Evolutionary conservation across 805 yeast genomes (phyloP).

Genomic region (Pichia ethanolica): DNA sequence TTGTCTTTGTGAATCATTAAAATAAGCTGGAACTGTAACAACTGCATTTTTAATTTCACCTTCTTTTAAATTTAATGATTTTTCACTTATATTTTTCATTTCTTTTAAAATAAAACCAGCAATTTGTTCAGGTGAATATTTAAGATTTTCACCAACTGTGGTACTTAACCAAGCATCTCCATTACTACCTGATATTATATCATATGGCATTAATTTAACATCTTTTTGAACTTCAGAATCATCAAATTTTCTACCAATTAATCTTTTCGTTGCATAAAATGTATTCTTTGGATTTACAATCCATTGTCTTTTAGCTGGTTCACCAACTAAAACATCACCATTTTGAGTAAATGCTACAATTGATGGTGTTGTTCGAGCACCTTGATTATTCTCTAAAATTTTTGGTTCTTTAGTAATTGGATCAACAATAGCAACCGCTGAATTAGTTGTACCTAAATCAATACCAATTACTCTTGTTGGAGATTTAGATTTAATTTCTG

Average conservation of each 20-base stretch:
- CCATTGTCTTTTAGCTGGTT: slow-evolving; percentile 94
- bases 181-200: slow-evolving; percentile 72
- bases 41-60: slow-evolving; percentile 80
- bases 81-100: slow-evolving; percentile 94
- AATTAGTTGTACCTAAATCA: slow-evolving; percentile 84
- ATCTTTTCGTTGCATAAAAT: slow-evolving; percentile 87
- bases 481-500: background rate
- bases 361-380: slow-evolving; percentile 82
- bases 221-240: slow-evolving; percentile 90
- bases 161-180: slow-evolving; percentile 94
- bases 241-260: slow-evolving; percentile 87
- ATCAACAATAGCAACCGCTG: slow-evolving; percentile 83
- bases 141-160: slow-evolving; percentile 59
- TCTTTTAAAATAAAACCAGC: slow-evolving; percentile 89
- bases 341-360: slow-evolving; percentile 84
- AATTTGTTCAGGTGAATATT: slow-evolving; percentile 90
- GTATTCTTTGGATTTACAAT: slow-evolving; percentile 93
- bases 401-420: slow-evolving; percentile 53
- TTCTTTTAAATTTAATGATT: slow-evolving; percentile 45
- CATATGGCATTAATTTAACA: slow-evolving; percentile 80
- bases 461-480: slow-evolving; percentile 65
- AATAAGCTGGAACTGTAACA: slow-evolving; percentile 84
- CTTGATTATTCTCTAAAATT: slow-evolving; percentile 73
- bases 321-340: slow-evolving; percentile 91
- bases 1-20: slow-evolving; percentile 84